A percentile compares a stretch with the other conserved stretches of the same genome.
Evolutionary conservation across 225 moss, liverwort and hornwort species (phyloP).

Genomic region (Bryoerythrophyllum caledonicum): DNA sequence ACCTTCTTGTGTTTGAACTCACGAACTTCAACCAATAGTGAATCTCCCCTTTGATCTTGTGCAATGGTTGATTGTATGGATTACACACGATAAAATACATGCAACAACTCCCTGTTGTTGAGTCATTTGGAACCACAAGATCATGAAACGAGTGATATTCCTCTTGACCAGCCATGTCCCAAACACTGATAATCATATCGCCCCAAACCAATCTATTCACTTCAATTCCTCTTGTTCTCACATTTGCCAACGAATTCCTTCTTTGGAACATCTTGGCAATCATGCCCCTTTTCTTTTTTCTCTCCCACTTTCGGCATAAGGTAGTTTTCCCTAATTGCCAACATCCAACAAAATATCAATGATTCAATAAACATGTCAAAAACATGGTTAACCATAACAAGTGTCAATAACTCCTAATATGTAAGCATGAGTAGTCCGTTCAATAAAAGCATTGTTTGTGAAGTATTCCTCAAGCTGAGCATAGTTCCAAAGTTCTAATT

Average conservation of each 20-base stretch:
- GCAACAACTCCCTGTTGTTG: neutral
- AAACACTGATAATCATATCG: neutral
- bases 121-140: neutral
- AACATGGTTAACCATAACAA: neutral
- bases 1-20: neutral
- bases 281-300: neutral
- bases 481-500: neutral
- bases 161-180: neutral
- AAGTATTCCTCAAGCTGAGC: neutral
- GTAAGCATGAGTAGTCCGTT: too few species aligned
- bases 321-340: neutral
- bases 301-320: neutral
- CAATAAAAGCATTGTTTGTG: neutral
- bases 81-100: neutral
- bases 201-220: neutral
- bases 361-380: neutral
- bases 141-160: constrained; percentile 6
- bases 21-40: neutral
- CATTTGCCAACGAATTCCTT: neutral
- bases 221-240: neutral
- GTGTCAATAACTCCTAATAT: too few species aligned
- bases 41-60: rapidly evolving
- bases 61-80: neutral
- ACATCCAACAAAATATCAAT: neutral
- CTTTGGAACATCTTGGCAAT: neutral